A percentile compares a stretch with the other conserved stretches of the same genome.
Conservation (phyloP, 176 grass and related monocot species). For the Tillandsia fasciculata region DNA sequence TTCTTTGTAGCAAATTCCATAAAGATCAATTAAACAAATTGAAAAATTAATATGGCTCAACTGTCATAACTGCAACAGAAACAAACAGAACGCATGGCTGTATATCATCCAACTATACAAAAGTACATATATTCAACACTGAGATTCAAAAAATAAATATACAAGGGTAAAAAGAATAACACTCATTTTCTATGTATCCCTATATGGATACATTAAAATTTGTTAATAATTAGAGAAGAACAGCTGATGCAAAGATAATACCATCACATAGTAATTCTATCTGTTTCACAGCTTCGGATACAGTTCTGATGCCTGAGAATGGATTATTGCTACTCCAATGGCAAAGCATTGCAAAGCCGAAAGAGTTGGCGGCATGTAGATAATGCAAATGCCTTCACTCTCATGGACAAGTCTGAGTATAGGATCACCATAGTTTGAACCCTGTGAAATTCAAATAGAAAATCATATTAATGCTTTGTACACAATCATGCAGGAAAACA, state of each 20-base stretch:
- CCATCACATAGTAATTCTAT: neutral
- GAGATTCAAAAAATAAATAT: neutral
- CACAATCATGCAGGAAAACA: neutral
- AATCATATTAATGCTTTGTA: neutral
- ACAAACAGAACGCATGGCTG: no score
- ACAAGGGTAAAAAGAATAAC: constrained; percentile 1
- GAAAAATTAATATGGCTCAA: no score
- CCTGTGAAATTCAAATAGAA: neutral
- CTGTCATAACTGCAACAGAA: no score
- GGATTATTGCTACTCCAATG: constrained; percentile 1
- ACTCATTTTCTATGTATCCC: neutral
- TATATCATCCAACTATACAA: no score
- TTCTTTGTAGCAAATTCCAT: no score
- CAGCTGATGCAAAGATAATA: neutral
- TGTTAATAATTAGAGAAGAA: neutral
- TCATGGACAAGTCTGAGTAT: neutral
- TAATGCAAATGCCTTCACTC: neutral
- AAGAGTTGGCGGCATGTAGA: constrained; percentile 3
- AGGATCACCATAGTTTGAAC: neutral
- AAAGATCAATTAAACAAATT: no score
- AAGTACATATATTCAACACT: neutral
- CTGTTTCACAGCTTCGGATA: neutral
- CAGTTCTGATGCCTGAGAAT: neutral
- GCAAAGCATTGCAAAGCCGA: constrained; percentile 3
- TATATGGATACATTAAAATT: neutral